These are phyloP conservation scores for Epichloe brachyelytri DNA, from an alignment of 2,329 filamentous ascomycete genomes.

Conservation along the genomic window DNA sequence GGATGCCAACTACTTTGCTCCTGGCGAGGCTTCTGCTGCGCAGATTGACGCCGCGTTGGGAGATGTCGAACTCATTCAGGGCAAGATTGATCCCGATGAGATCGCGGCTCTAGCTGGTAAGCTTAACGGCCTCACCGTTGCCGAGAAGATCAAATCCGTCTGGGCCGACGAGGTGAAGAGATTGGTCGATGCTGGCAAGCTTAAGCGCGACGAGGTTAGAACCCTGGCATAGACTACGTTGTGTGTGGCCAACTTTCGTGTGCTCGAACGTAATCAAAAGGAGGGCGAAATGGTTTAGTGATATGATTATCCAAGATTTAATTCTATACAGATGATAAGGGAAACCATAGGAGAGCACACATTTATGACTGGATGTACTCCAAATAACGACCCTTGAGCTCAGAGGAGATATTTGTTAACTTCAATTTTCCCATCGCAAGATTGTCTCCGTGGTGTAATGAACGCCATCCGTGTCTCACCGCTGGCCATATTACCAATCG, in stretches of 20 bases:
- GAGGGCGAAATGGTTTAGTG: not conserved
- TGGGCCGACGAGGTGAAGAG: conserved; percentile 69
- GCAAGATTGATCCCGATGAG: conserved; percentile 84
- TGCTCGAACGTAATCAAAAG: not conserved
- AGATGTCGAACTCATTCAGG: conserved; percentile 77
- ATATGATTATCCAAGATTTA: not conserved
- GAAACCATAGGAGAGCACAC: not conserved
- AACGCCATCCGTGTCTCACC: no score
- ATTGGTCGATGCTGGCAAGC: conserved; percentile 68
- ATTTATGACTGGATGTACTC: not conserved
- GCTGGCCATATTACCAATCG: no score
- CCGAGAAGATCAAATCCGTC: conserved; percentile 71
- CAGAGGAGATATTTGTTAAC: not conserved
- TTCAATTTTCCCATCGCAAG: no score
- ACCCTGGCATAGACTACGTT: conserved; percentile 29
- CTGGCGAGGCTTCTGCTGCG: conserved; percentile 55
- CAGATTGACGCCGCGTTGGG: conserved; percentile 72
- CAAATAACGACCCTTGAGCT: not conserved
- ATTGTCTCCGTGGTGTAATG: no score
- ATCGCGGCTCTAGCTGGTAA: conserved; percentile 71
- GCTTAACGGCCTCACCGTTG: conserved; percentile 66
- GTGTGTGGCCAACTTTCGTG: not conserved
- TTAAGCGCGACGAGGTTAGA: conserved; percentile 75
- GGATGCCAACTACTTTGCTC: conserved; percentile 91
- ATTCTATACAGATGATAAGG: not conserved